Percentiles rank a stretch among this genome's conserved stretches.
Evolutionary conservation across 192 early-diverging fungal species (phyloP).

Genomic region (Blastocladiella britannica): DNA sequence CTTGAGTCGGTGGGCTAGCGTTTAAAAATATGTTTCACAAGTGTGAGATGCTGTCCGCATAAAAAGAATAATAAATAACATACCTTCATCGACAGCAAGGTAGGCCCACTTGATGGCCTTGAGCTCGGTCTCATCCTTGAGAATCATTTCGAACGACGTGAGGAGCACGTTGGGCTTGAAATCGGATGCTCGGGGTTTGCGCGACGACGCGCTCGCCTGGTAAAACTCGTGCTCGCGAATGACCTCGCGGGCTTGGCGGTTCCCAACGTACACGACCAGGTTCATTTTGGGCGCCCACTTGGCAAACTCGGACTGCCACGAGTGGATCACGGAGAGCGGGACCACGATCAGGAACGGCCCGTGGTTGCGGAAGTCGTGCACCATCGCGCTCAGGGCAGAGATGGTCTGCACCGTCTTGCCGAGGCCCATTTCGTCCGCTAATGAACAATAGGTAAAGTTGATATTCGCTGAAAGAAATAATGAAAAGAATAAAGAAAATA

Average conservation of each 20-base stretch:
- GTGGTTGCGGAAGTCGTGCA: slow-evolving; percentile 59
- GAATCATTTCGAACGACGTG: slow-evolving; percentile 86
- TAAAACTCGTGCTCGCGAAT: slow-evolving; percentile 95
- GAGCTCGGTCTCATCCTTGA: slow-evolving; percentile 69
- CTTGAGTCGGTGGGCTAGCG: slow-evolving; percentile 95
- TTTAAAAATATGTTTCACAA: no score
- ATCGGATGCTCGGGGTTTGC: slow-evolving; percentile 11
- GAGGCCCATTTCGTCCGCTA: slow-evolving; percentile 42
- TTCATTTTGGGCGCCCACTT: slow-evolving; percentile 93
- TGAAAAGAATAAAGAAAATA: slow-evolving; percentile 17
- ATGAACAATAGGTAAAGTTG: not conserved
- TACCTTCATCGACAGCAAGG: slow-evolving; percentile 88
- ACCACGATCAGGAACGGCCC: slow-evolving; percentile 94
- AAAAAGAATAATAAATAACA: no score
- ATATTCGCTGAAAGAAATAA: slow-evolving; percentile 2
- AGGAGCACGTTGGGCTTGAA: slow-evolving; percentile 80
- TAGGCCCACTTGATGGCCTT: slow-evolving; percentile 76
- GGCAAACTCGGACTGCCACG: slow-evolving; percentile 90
- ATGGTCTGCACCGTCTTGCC: slow-evolving; percentile 98
- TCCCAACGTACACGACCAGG: slow-evolving; percentile 71
- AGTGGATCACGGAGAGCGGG: slow-evolving; percentile 79
- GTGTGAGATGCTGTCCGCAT: no score
- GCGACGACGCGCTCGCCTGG: slow-evolving; percentile 14
- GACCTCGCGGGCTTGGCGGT: slow-evolving; percentile 50
- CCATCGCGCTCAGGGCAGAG: slow-evolving; percentile 72